Evolutionary conservation across 2,329 filamentous ascomycete species (phyloP), one percentile per base, ranked within the genome.

Genomic region (Trichoderma arundinaceum): DNA sequence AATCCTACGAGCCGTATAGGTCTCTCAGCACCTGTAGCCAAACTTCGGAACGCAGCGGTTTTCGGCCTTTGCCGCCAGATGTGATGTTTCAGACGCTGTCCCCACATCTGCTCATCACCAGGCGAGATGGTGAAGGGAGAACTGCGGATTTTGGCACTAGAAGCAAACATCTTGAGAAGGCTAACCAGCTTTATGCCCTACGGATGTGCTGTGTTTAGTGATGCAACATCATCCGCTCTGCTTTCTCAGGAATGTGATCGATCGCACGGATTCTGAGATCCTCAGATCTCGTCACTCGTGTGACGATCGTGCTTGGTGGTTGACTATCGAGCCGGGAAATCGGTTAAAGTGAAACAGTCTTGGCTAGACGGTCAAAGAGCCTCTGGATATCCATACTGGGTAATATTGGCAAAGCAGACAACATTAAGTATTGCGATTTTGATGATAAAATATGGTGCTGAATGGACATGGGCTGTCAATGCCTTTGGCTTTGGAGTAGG

Each of bases 341-440:
- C n/a, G 58, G 58, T 61, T 61, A 43, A 61, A 48, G 58, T 61
- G 48, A 61, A 33, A 61, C 58, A 61, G 38, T 38, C 35, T 44
- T 33, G 8, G 3, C n/a, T 6, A 17, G 12, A 17, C 7, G 32
- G 15, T 8, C 8, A 12, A 43, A 19, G 10, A 10, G 35, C 35
- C 7, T 10, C 35, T 7, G 6, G 35, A 10, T 8, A 38, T 2
- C 35, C 35, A 10, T 38, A 38, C 10, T 38, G 35, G 35, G 6
- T 38, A 38, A 38, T 38, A 2, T 6, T 38, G 7, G 10, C 35
- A 38, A 38, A 8, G 35, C 7, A 38, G 35, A 38, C 35, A 38
- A 38, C 35, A 38, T 38, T 3, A 7, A 38, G 7, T 6, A 38
- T 38, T 7, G 35, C 22, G 35, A 38, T 38, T 38, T 28, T 10